These are phyloP conservation scores for Cytauxzoon felis DNA, from an alignment of 169 alveolate genomes.

Conservation along the genomic window DNA sequence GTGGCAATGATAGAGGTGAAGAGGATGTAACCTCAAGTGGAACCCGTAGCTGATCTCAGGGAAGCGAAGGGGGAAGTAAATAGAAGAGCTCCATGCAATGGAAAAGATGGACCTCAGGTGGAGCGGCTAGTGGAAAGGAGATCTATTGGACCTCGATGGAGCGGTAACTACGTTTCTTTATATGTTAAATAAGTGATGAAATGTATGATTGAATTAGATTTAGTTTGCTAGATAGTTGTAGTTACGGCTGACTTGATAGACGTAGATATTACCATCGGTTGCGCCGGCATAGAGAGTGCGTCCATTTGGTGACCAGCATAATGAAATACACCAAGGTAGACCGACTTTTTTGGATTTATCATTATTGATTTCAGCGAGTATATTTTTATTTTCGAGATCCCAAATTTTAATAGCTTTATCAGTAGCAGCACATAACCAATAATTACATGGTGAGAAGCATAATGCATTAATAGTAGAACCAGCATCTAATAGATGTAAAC, in stretches of 20 bases:
- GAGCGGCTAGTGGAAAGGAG: too few species aligned
- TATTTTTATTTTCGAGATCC: conserved; percentile 91
- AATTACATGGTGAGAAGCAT: conserved; percentile 93
- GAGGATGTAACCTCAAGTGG: too few species aligned
- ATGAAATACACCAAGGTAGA: conserved; percentile 91
- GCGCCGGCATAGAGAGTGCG: conserved; percentile 89
- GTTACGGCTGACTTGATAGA: conserved; percentile 78
- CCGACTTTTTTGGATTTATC: conserved; percentile 86
- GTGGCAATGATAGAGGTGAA: too few species aligned
- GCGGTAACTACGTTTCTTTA: too few species aligned
- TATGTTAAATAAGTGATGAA: too few species aligned
- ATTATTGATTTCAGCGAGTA: conserved; percentile 86
- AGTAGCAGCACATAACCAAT: conserved; percentile 95
- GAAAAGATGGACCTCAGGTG: too few species aligned
- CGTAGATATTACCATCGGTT: conserved; percentile 87
- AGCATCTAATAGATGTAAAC: conserved; percentile 88
- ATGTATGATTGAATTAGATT: too few species aligned
- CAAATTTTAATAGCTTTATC: conserved; percentile 90
- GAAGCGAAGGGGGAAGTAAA: too few species aligned
- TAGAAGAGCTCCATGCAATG: too few species aligned
- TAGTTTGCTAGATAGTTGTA: conserved; percentile 51
- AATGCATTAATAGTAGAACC: conserved; percentile 90
- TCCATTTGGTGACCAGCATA: conserved; percentile 92
- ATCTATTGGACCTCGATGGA: too few species aligned
- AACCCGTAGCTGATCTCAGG: too few species aligned